phyloP scores from a whole-genome alignment of 169 alveolate species.

The Plasmodium gonderi region DNA sequence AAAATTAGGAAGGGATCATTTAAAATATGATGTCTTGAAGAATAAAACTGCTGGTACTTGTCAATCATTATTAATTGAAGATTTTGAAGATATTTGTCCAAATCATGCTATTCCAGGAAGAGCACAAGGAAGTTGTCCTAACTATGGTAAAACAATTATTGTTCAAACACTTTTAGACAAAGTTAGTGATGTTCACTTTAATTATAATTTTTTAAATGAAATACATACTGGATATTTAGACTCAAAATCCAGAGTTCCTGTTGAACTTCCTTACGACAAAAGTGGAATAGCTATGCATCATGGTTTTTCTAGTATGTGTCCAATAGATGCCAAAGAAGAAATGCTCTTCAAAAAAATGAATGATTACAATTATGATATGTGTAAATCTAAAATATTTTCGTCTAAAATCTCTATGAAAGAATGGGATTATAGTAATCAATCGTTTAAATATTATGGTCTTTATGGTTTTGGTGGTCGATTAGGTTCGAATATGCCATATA shows the following conservation, averaged over 20 bases:
- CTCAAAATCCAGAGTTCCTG: not conserved
- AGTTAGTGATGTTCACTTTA: not conserved
- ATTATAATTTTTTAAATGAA: slow-evolving; percentile 59
- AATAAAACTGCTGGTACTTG: slow-evolving; percentile 25
- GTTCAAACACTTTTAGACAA: slow-evolving; percentile 1
- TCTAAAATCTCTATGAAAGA: not conserved
- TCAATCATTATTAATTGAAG: slow-evolving; percentile 43
- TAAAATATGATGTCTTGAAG: slow-evolving; percentile 30
- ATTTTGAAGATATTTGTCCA: slow-evolving; percentile 32
- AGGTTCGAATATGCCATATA: slow-evolving; percentile 15
- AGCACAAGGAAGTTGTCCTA: slow-evolving; percentile 76
- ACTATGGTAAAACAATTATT: slow-evolving; percentile 63
- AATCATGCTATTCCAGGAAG: slow-evolving; percentile 63
- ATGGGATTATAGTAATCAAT: not conserved
- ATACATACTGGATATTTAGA: slow-evolving; percentile 54
- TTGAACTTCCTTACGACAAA: slow-evolving; percentile 42
- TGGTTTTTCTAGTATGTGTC: slow-evolving; percentile 11
- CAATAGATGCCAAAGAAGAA: not conserved
- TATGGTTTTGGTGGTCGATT: slow-evolving; percentile 66
- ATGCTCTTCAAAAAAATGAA: not conserved
- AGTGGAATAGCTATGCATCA: slow-evolving; percentile 73
- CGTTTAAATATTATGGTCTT: slow-evolving; percentile 35
- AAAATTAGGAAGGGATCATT: slow-evolving; percentile 16
- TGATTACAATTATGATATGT: slow-evolving; percentile 66
- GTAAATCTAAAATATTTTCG: slow-evolving; percentile 9